Evolutionary conservation across 2,329 filamentous ascomycete genomes (phyloP).

Genomic region (Diaporthe batatas): DNA sequence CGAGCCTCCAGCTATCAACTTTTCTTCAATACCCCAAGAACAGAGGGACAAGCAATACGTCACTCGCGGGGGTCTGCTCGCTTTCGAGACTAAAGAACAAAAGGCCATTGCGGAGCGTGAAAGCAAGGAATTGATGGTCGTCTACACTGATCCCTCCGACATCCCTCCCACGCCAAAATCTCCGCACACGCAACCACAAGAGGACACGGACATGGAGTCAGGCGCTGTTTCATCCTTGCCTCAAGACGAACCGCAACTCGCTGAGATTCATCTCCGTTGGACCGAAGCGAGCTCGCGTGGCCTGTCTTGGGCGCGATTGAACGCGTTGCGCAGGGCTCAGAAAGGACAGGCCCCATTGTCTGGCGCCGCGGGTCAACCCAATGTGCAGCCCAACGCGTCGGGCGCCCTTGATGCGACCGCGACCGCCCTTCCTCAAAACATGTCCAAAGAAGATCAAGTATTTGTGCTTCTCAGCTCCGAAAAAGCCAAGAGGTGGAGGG

Average conservation of each 20-base stretch:
- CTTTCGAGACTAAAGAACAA: constrained; percentile 68
- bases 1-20: constrained; percentile 61
- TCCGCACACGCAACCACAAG: constrained; percentile 50
- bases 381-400: constrained; percentile 45
- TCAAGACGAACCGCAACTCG: constrained; percentile 55
- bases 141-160: constrained; percentile 67
- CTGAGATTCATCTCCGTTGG: constrained; percentile 65
- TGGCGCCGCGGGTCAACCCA: constrained; percentile 23
- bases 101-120: constrained; percentile 69
- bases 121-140: constrained; percentile 71
- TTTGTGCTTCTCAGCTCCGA: constrained; percentile 60
- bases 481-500: constrained; percentile 57
- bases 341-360: constrained; percentile 33
- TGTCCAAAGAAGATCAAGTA: constrained; percentile 57
- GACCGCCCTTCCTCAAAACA: constrained; percentile 44
- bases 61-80: constrained; percentile 66
- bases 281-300: constrained; percentile 61
- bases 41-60: constrained; percentile 63
- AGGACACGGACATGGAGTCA: constrained; percentile 35
- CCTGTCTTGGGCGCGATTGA: constrained; percentile 56
- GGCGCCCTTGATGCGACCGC: constrained; percentile 45
- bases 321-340: constrained; percentile 56
- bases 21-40: constrained; percentile 61
- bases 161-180: constrained; percentile 71
- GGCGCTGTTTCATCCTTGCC: constrained; percentile 27